Evolutionary conservation across 495 filamentous ascomycete species (phyloP).

Genomic region (Elasticomyces elasticus): DNA sequence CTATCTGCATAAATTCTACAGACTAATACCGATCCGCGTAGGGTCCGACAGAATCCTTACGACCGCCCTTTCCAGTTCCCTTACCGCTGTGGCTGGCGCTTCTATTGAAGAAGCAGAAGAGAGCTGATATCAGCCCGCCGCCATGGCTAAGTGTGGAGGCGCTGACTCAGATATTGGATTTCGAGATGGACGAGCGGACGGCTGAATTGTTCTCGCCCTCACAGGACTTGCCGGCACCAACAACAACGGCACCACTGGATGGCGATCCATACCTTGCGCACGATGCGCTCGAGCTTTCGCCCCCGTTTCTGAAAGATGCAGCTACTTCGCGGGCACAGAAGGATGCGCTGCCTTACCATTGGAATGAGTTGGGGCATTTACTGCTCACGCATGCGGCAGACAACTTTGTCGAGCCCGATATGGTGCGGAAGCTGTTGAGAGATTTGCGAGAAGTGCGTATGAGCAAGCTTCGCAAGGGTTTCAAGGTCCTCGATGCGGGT

Average conservation of each 20-base stretch:
- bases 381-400: conserved; percentile 75
- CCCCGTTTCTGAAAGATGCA: conserved; percentile 51
- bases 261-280: conserved; percentile 17
- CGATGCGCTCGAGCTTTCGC: conserved; percentile 22
- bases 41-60: conserved; percentile 67
- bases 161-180: conserved; percentile 62
- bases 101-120: conserved; percentile 85
- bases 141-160: conserved; percentile 71
- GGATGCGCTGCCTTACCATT: conserved; percentile 79
- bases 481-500: conserved; percentile 59
- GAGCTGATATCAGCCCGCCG: conserved; percentile 87
- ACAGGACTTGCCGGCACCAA: conserved; percentile 48
- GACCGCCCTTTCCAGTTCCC: conserved; percentile 68
- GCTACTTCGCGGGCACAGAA: conserved; percentile 50
- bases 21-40: no score
- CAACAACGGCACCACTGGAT: conserved; percentile 28
- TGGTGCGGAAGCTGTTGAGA: conserved; percentile 63
- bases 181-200: conserved; percentile 56
- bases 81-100: conserved; percentile 96
- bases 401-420: conserved; percentile 67
- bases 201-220: conserved; percentile 63
- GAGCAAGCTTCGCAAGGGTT: conserved; percentile 73
- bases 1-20: no score
- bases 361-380: conserved; percentile 79
- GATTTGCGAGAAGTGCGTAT: conserved; percentile 81